Evolutionary conservation across 345 rosid genomes (phyloP).

Genomic region (rapeseed (Brassica napus)): DNA sequence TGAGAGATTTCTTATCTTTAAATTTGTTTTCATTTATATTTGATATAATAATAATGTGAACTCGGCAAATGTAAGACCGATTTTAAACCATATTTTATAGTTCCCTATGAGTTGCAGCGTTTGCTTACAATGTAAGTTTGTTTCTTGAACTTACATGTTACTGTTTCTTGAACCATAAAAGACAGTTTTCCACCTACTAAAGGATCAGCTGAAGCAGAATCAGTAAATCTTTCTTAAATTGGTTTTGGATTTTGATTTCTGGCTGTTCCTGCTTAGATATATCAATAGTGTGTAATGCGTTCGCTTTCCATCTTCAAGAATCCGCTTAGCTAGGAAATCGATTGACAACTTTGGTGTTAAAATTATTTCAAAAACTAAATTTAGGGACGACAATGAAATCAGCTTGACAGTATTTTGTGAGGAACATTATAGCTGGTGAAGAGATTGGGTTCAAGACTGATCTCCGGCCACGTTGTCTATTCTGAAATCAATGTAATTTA

Average conservation of each 20-base stretch:
- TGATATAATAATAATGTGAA: constrained; percentile 22
- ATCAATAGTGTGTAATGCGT: neutral
- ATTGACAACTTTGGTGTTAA: too few relatives aligned
- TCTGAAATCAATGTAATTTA: neutral
- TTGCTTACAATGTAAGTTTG: neutral
- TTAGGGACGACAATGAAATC: too few relatives aligned
- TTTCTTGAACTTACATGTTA: neutral
- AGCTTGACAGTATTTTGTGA: too few relatives aligned
- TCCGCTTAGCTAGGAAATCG: too few relatives aligned
- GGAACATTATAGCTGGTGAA: too few relatives aligned
- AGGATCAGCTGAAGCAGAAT: constrained; percentile 52
- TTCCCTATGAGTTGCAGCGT: neutral
- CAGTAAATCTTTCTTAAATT: constrained; percentile 36
- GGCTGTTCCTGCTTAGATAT: constrained; percentile 38
- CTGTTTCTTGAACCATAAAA: constrained; percentile 75
- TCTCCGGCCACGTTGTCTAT: neutral
- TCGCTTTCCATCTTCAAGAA: too few relatives aligned
- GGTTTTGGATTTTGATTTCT: constrained; percentile 49
- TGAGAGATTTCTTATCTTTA: constrained; percentile 27
- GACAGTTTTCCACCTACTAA: constrained; percentile 86
- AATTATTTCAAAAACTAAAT: too few relatives aligned
- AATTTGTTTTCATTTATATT: constrained; percentile 23
- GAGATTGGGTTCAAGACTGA: neutral
- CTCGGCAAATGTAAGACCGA: constrained; percentile 10
- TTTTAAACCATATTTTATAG: neutral